Percentiles rank a stretch among this genome's conserved stretches.
phyloP scores from a whole-genome alignment of 2,329 filamentous ascomycete genomes.

The Passalora sequoiae region DNA sequence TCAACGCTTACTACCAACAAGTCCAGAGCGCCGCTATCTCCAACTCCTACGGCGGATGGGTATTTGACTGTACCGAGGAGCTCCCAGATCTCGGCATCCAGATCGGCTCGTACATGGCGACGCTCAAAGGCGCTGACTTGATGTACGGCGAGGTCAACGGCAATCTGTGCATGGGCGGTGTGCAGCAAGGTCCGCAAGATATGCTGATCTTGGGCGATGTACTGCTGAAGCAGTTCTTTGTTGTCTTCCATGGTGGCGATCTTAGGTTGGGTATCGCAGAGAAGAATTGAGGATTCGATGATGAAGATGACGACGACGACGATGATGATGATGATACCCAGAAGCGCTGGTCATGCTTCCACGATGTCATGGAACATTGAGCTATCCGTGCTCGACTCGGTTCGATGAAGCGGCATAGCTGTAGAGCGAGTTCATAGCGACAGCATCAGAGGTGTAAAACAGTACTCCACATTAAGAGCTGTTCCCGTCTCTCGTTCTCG shows the following conservation, averaged over 20 bases:
- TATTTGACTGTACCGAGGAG: slow-evolving; percentile 40
- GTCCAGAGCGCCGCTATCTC: slow-evolving; percentile 38
- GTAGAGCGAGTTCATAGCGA: too few species aligned
- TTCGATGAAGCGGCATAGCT: too few species aligned
- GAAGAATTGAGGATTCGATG: slow-evolving; percentile 29
- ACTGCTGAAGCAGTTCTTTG: slow-evolving; percentile 56
- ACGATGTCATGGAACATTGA: too few species aligned
- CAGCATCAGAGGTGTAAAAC: too few species aligned
- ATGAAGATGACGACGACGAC: too few species aligned
- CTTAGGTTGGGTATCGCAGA: slow-evolving; percentile 51
- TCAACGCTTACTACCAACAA: slow-evolving; percentile 39
- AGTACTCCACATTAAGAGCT: too few species aligned
- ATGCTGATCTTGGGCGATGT: slow-evolving; percentile 61
- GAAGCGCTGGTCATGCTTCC: too few species aligned
- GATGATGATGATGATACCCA: too few species aligned
- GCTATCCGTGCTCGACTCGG: too few species aligned
- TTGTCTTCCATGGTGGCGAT: slow-evolving; percentile 54
- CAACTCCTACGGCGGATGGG: slow-evolving; percentile 38
- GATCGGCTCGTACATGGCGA: slow-evolving; percentile 48
- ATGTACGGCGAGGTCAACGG: slow-evolving; percentile 49
- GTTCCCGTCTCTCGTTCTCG: too few species aligned
- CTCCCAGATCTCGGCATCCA: slow-evolving; percentile 48
- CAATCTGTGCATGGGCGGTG: slow-evolving; percentile 61
- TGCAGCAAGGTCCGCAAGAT: slow-evolving; percentile 50
- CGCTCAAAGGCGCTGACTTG: slow-evolving; percentile 39